A percentile compares a stretch with the other conserved stretches of the same genome.
phyloP scores from a whole-genome alignment of 176 grass and related monocot genomes.

The Carex parvula region DNA sequence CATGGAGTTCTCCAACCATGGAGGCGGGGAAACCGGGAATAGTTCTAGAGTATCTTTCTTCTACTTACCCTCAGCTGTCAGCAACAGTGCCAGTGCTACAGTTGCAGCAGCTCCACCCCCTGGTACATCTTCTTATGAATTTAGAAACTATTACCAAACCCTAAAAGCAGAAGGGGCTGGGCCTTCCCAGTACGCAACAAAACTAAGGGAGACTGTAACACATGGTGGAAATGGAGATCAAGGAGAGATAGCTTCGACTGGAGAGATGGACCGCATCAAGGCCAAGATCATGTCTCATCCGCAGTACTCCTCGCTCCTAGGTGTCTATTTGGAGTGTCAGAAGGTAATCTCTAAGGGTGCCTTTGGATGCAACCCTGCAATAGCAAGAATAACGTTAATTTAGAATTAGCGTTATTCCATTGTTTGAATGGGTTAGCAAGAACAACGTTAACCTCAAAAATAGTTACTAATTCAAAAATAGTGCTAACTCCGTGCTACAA shows the following conservation, averaged over 20 bases:
- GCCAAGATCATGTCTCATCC: constrained; percentile 92
- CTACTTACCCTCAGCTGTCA: constrained; percentile 42
- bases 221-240: constrained; percentile 30
- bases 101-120: constrained; percentile 22
- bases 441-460: too few relatives aligned
- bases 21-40: constrained; percentile 32
- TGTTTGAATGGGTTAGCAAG: too few relatives aligned
- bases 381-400: too few relatives aligned
- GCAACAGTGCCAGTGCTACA: constrained; percentile 22
- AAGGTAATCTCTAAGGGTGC: constrained; percentile 34
- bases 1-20: constrained; percentile 37
- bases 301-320: constrained; percentile 58
- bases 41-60: constrained; percentile 48
- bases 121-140: constrained; percentile 23
- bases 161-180: constrained; percentile 19
- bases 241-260: constrained; percentile 23
- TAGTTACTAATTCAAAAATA: too few relatives aligned
- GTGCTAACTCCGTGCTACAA: too few relatives aligned
- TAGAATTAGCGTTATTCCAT: too few relatives aligned
- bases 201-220: not conserved
- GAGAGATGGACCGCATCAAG: constrained; percentile 44
- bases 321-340: constrained; percentile 75
- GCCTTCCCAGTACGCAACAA: constrained; percentile 19
- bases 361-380: too few relatives aligned
- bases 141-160: constrained; percentile 30